Percentiles rank a stretch among this genome's conserved stretches.
phyloP scores from a whole-genome alignment of 2,329 filamentous ascomycete genomes.

The Aspergillus brasiliensis region DNA sequence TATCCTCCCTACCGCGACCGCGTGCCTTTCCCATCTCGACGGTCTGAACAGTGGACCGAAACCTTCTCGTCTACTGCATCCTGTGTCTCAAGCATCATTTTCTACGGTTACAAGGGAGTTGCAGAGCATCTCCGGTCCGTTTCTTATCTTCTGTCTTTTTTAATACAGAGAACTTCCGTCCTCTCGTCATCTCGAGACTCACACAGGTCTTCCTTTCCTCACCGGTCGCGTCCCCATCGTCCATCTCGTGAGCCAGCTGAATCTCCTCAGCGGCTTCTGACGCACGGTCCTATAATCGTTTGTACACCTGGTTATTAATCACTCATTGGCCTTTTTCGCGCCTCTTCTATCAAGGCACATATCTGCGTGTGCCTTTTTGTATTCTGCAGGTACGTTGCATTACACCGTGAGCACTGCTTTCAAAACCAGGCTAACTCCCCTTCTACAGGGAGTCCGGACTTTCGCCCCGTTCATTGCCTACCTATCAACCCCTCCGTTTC shows the following conservation, averaged over 20 bases:
- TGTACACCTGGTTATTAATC: slow-evolving; percentile 24
- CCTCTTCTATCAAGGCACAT: slow-evolving; percentile 4
- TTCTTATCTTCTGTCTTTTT: slow-evolving; percentile 22
- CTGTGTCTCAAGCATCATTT: slow-evolving; percentile 24
- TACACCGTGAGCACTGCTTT: background rate
- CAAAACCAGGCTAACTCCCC: slow-evolving; percentile 13
- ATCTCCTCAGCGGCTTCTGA: slow-evolving; percentile 15
- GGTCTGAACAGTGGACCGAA: slow-evolving; percentile 8
- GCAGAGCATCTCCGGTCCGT: slow-evolving; percentile 40
- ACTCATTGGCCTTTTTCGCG: slow-evolving; percentile 15
- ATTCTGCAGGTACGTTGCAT: slow-evolving; percentile 19
- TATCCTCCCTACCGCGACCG: slow-evolving; percentile 11
- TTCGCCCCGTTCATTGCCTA: slow-evolving; percentile 19
- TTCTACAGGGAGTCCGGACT: slow-evolving; percentile 5
- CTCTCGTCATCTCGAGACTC: slow-evolving; percentile 22
- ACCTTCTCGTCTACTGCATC: slow-evolving; percentile 20
- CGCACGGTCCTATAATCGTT: slow-evolving; percentile 18
- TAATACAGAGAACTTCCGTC: slow-evolving; percentile 18
- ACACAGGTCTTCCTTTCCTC: slow-evolving; percentile 22
- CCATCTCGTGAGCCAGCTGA: slow-evolving; percentile 12
- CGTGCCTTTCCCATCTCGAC: slow-evolving; percentile 14
- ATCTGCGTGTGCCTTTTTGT: slow-evolving; percentile 14
- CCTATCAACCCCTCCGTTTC: slow-evolving; percentile 13
- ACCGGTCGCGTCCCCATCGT: slow-evolving; percentile 27
- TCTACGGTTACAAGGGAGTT: slow-evolving; percentile 30